A percentile compares a stretch with the other conserved stretches of the same genome.
Conservation (phyloP, 2,329 filamentous ascomycete genomes). For the Cercospora brassicicola region DNA sequence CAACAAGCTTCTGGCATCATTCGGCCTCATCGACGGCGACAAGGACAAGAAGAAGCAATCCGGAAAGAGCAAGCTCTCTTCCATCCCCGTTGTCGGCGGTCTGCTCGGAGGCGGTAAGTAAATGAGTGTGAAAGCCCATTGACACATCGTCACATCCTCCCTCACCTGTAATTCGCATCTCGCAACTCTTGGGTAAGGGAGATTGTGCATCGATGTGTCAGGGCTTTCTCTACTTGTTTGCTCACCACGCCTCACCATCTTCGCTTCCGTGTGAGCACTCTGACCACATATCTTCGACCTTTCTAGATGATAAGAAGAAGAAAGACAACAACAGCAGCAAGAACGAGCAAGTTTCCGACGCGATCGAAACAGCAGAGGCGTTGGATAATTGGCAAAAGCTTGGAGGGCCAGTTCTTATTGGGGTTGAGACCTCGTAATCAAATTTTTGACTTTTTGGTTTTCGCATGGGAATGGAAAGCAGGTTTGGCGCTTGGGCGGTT, state of each 20-base stretch:
- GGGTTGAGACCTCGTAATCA: conserved; percentile 10
- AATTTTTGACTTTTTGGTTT: background rate
- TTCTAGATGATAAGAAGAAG: conserved; percentile 10
- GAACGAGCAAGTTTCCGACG: conserved; percentile 7
- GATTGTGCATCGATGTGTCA: conserved; percentile 14
- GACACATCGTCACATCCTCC: conserved; percentile 10
- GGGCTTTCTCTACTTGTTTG: conserved; percentile 15
- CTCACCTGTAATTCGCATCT: conserved; percentile 19
- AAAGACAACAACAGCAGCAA: conserved; percentile 8
- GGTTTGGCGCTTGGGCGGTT: background rate
- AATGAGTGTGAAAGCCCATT: conserved; percentile 14
- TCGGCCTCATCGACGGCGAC: conserved; percentile 62
- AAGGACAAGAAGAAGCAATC: conserved; percentile 47
- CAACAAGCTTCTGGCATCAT: conserved; percentile 69
- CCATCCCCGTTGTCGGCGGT: conserved; percentile 50
- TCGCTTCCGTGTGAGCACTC: conserved; percentile 7
- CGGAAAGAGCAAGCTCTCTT: conserved; percentile 35
- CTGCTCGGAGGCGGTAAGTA: conserved; percentile 49
- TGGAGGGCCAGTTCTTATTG: conserved; percentile 15
- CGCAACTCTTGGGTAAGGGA: background rate
- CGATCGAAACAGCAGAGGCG: conserved; percentile 14
- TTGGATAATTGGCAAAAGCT: conserved; percentile 17
- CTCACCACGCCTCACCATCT: background rate
- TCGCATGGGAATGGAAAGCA: background rate
- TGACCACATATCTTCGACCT: conserved; percentile 8